These are phyloP conservation scores for Ceratobasidium sp. DNA, from an alignment of 1,284 basidiomycete genomes.

Conservation along the genomic window DNA sequence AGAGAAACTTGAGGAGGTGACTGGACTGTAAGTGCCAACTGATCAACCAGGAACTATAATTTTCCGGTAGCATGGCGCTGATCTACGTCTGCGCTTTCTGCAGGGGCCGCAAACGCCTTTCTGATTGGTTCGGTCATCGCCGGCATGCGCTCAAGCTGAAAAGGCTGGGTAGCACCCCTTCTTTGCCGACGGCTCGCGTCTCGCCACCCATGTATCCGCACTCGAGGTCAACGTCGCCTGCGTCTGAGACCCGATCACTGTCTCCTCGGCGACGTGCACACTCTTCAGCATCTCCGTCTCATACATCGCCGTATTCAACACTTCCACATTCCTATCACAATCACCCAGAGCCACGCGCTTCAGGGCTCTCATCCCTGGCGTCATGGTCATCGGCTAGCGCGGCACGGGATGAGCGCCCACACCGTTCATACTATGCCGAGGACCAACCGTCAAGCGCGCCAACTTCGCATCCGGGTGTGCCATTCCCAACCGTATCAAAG, in stretches of 20 bases:
- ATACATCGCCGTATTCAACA: conserved; percentile 12
- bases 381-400: conserved; percentile 10
- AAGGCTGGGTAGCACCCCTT: conserved; percentile 21
- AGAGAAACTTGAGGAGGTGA: conserved; percentile 34
- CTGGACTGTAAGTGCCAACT: conserved; percentile 21
- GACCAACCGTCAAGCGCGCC: not conserved
- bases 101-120: conserved; percentile 29
- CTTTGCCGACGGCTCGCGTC: conserved; percentile 15
- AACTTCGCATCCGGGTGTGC: conserved; percentile 12
- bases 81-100: not conserved
- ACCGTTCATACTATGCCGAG: conserved; percentile 25
- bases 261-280: conserved; percentile 28
- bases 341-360: conserved; percentile 19
- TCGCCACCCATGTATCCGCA: conserved; percentile 26
- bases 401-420: conserved; percentile 8
- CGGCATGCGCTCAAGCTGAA: conserved; percentile 37
- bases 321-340: conserved; percentile 17
- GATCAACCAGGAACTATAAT: not conserved
- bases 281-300: conserved; percentile 27
- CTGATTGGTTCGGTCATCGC: conserved; percentile 37
- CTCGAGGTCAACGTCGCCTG: conserved; percentile 27
- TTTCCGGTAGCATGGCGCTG: not conserved
- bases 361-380: conserved; percentile 24
- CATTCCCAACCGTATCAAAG: conserved; percentile 32
- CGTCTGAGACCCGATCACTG: conserved; percentile 25